phyloP scores from a whole-genome alignment of 192 early-diverging fungal genomes.

The Umbelopsis sp. region DNA sequence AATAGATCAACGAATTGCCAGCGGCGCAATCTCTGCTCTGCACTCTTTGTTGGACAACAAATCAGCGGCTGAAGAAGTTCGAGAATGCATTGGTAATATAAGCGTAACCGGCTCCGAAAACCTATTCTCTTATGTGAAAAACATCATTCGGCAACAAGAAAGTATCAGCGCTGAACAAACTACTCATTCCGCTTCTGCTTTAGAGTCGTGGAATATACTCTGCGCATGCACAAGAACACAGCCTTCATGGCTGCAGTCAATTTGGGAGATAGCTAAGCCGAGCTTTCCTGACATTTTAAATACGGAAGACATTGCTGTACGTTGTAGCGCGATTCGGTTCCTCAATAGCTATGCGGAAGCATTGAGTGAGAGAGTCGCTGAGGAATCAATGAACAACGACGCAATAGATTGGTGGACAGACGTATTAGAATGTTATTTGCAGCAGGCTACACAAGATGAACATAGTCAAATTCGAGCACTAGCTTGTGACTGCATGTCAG shows the following conservation, averaged over 20 bases:
- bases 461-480: conserved; percentile 40
- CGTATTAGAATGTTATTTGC: conserved; percentile 46
- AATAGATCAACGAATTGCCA: not conserved
- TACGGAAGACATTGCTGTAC: conserved; percentile 38
- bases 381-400: not conserved
- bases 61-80: conserved; percentile 24
- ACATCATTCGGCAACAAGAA: not conserved
- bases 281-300: conserved; percentile 9
- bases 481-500: conserved; percentile 54
- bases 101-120: not conserved
- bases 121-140: not conserved
- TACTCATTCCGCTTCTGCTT: conserved; percentile 17
- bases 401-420: conserved; percentile 46
- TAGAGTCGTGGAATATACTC: conserved; percentile 48
- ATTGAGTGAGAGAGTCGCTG: not conserved
- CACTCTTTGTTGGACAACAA: conserved; percentile 22
- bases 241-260: not conserved
- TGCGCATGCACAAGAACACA: conserved; percentile 42
- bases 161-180: not conserved
- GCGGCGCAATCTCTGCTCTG: not conserved
- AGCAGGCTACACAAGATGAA: conserved; percentile 42
- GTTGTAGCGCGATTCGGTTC: conserved; percentile 45
- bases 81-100: conserved; percentile 9
- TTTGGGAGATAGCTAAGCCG: not conserved
- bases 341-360: conserved; percentile 47